phyloP scores from a whole-genome alignment of 2,329 filamentous ascomycete species.

The Verruconis gallopava region DNA sequence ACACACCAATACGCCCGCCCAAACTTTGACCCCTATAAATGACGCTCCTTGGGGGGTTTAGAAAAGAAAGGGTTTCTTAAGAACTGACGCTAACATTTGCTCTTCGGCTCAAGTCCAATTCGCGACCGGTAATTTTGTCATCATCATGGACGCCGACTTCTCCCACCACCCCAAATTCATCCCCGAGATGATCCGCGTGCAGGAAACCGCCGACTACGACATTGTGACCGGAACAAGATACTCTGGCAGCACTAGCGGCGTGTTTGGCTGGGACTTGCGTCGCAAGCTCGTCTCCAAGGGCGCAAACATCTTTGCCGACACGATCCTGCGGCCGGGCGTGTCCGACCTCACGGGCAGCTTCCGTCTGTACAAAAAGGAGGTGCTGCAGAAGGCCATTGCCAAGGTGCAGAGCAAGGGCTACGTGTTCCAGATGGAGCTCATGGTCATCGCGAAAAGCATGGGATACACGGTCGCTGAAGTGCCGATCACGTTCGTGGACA shows the following conservation, averaged over 20 bases:
- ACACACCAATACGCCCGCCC: background rate
- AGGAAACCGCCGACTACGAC: conserved; percentile 61
- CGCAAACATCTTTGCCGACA: conserved; percentile 84
- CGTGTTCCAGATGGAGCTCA: conserved; percentile 99
- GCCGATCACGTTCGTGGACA: conserved; percentile 91
- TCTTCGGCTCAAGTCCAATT: too few relatives aligned
- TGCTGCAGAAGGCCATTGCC: conserved; percentile 53
- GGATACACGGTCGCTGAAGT: conserved; percentile 89
- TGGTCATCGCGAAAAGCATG: conserved; percentile 93
- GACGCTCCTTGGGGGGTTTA: too few relatives aligned
- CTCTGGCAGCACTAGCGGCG: conserved; percentile 61
- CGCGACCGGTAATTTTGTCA: conserved; percentile 82
- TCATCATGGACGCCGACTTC: conserved; percentile 99
- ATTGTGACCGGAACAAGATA: conserved; percentile 96
- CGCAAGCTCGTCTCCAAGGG: conserved; percentile 62
- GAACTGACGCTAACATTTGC: too few relatives aligned
- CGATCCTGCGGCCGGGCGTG: conserved; percentile 80
- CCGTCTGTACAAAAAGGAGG: conserved; percentile 80
- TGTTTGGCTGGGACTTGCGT: conserved; percentile 87
- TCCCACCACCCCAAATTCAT: conserved; percentile 99
- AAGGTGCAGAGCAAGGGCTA: conserved; percentile 94
- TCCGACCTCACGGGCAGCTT: conserved; percentile 94
- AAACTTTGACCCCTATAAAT: too few relatives aligned
- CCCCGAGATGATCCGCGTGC: conserved; percentile 82
- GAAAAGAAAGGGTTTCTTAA: too few relatives aligned